Evolutionary conservation across 805 yeast species (phyloP), one percentile per base, ranked within the genome.

Genomic region (Barnettozyma salicaria): DNA sequence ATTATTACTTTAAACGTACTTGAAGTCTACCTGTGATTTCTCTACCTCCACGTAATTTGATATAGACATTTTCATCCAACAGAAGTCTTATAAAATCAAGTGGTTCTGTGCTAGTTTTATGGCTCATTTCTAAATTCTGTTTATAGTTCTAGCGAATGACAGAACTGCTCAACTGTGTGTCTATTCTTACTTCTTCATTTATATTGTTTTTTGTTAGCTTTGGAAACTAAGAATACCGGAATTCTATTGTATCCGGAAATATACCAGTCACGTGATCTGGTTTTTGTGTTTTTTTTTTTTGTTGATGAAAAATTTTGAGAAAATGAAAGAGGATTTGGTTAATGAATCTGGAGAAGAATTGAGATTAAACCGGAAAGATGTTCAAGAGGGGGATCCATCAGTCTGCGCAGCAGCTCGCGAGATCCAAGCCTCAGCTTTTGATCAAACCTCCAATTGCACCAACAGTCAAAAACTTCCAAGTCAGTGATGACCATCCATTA

Each of bases 31-130:
- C 99, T 20, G 76, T 75, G 63, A 92, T 74, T 57, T 90, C 96
- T 52, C 99, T 74, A 46, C 92, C 90, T 16, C 96, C 97, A 59
- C 97, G 79, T 42, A 92, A 74, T 58, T 92, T 92, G 40, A 92
- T 90, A 53, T 76, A 76, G 18, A 92, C 87, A 36, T 69, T 66
- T 61, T 92, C 97, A 56, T 92, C 97, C 33, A 92, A 67, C 41
- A 88, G 84, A 43, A 82, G 73, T 49, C 90, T 80, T 48, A 92
- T 77, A 50, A 89, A 70, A 55, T 90, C 97, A 41, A 92, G 74
- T n/a, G 99, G 98, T 49, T 87, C 95, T 20, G 78, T 27, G 19
- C 14, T 25, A 9, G 27, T 11, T 10, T 28, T 40, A 18, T 27
- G 30, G 32, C 32, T 31, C 31, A 32, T 21, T 27, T 19, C 18